These are phyloP conservation scores for Taiozyma sp. DNA, from an alignment of 1,139 yeast species.

Conservation along the genomic window DNA sequence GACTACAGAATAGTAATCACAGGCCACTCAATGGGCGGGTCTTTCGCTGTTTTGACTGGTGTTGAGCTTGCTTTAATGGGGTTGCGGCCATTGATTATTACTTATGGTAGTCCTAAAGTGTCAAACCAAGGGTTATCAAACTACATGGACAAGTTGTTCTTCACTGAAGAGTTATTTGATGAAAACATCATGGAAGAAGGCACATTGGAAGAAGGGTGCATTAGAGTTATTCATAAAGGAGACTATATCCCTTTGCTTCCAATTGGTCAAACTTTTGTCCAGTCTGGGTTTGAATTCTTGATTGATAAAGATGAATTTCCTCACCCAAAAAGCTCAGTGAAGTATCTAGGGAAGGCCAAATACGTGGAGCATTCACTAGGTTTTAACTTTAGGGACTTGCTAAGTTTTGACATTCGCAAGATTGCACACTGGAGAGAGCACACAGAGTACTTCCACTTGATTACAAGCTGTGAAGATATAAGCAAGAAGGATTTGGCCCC, in stretches of 20 bases:
- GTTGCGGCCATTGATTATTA: slow-evolving; percentile 45
- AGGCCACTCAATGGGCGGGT: slow-evolving; percentile 77
- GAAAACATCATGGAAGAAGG: slow-evolving; percentile 9
- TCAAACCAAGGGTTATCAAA: slow-evolving; percentile 48
- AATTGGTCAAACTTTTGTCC: slow-evolving; percentile 39
- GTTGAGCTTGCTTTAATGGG: slow-evolving; percentile 54
- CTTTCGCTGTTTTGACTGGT: slow-evolving; percentile 57
- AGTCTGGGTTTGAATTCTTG: slow-evolving; percentile 47
- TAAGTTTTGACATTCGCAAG: slow-evolving; percentile 11
- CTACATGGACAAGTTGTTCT: slow-evolving; percentile 47
- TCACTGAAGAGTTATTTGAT: slow-evolving; percentile 28
- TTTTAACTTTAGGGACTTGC: slow-evolving; percentile 15
- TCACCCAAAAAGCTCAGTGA: slow-evolving; percentile 37
- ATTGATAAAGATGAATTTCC: slow-evolving; percentile 43
- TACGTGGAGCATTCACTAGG: slow-evolving; percentile 8
- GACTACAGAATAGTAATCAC: slow-evolving; percentile 46
- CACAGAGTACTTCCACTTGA: slow-evolving; percentile 14
- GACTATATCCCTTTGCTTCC: slow-evolving; percentile 61
- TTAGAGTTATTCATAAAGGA: slow-evolving; percentile 51
- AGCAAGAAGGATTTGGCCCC: not conserved
- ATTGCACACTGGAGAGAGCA: slow-evolving; percentile 17
- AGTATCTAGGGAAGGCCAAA: slow-evolving; percentile 25
- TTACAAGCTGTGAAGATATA: slow-evolving; percentile 13
- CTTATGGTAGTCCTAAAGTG: slow-evolving; percentile 61
- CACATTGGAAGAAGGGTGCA: slow-evolving; percentile 31